These are phyloP conservation scores for Eucalyptus cloeziana DNA, from an alignment of 345 rosid species.

Conservation along the genomic window DNA sequence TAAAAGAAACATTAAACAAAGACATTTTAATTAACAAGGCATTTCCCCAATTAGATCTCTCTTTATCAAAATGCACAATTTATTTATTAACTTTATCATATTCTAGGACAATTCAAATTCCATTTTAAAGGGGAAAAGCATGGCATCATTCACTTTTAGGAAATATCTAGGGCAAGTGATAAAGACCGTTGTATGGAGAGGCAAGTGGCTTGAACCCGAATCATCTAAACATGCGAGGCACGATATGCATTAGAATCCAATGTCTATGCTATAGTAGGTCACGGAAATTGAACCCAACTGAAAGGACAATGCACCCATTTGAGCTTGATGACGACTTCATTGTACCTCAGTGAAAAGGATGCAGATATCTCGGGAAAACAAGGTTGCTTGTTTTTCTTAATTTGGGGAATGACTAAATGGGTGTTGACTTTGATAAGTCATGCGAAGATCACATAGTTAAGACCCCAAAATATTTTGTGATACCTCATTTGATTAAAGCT, in stretches of 20 bases:
- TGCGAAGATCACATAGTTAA: not conserved
- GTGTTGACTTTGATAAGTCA: not conserved
- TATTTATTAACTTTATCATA: not conserved
- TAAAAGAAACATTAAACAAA: not conserved
- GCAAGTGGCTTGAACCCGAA: not conserved
- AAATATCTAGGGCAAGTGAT: not conserved
- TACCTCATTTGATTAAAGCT: not conserved
- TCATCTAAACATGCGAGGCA: not conserved
- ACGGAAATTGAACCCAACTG: not conserved
- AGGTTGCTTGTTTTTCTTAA: not conserved
- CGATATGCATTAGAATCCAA: not conserved
- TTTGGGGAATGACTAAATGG: not conserved
- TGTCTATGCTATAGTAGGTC: not conserved
- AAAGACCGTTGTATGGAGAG: not conserved
- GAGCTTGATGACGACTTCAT: not conserved
- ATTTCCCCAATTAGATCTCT: not conserved
- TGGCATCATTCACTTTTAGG: not conserved
- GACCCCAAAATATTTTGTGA: not conserved
- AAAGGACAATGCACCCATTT: not conserved
- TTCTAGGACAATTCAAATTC: not conserved
- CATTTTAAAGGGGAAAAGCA: not conserved
- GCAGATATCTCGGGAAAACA: not conserved
- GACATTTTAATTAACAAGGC: not conserved
- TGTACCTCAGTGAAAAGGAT: not conserved
- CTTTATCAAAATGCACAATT: not conserved